phyloP scores from a whole-genome alignment of 805 yeast species.

The Ogataea naganishii region DNA sequence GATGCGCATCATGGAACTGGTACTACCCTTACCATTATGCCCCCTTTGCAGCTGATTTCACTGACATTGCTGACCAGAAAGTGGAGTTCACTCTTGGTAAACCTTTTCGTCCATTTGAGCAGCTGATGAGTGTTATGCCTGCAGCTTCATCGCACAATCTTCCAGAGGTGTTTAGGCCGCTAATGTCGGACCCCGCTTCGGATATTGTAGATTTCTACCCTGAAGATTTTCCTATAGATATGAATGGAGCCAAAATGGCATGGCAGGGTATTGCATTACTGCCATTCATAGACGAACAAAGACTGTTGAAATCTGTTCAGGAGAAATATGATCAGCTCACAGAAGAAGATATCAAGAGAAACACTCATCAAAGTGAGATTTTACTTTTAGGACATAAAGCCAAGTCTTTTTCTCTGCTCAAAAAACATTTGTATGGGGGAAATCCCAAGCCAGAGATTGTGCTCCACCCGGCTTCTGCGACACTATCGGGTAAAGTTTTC shows the following conservation, averaged over 20 bases:
- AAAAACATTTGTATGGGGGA: slow-evolving; percentile 31
- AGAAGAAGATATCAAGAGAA: slow-evolving; percentile 60
- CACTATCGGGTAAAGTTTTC: slow-evolving; percentile 50
- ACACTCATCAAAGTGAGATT: slow-evolving; percentile 62
- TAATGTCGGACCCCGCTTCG: slow-evolving; percentile 73
- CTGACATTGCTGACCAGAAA: slow-evolving; percentile 39
- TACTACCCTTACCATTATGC: slow-evolving; percentile 96
- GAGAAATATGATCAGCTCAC: slow-evolving; percentile 55
- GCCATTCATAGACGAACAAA: slow-evolving; percentile 83
- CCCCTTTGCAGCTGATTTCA: slow-evolving; percentile 90
- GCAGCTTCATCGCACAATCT: slow-evolving; percentile 86
- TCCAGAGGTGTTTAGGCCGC: slow-evolving; percentile 70
- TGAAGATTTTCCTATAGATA: slow-evolving; percentile 77
- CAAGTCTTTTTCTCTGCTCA: slow-evolving; percentile 34
- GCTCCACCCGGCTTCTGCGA: slow-evolving; percentile 42
- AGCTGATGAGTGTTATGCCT: slow-evolving; percentile 89
- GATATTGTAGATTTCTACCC: slow-evolving; percentile 91
- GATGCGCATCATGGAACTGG: slow-evolving; percentile 99
- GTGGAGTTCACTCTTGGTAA: slow-evolving; percentile 55
- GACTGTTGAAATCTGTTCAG: slow-evolving; percentile 60
- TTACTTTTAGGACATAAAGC: slow-evolving; percentile 60
- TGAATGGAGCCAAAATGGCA: slow-evolving; percentile 91
- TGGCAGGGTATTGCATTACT: slow-evolving; percentile 92
- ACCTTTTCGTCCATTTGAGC: slow-evolving; percentile 89
- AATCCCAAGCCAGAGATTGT: slow-evolving; percentile 18